Conservation (phyloP, 257 asterid genomes). For the Nemophila menziesii region DNA sequence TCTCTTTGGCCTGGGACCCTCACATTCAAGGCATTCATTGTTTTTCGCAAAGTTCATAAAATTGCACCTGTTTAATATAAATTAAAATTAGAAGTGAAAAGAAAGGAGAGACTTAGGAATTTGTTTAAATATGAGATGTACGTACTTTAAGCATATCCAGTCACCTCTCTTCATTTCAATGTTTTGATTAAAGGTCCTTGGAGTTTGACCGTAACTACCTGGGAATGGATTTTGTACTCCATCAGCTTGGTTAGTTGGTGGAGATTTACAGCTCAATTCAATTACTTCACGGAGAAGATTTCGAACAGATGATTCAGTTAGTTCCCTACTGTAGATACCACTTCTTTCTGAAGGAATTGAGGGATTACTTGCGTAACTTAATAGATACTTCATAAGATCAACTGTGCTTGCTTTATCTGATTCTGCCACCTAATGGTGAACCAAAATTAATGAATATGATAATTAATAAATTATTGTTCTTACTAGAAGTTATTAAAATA, state of each 20-base stretch:
- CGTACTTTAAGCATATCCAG: slow-evolving; percentile 89
- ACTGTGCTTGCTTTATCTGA: slow-evolving; percentile 32
- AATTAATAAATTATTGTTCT: background rate
- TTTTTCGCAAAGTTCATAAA: slow-evolving; percentile 97
- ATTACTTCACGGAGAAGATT: slow-evolving; percentile 54
- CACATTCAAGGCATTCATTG: slow-evolving; percentile 79
- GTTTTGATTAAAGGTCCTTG: slow-evolving; percentile 46
- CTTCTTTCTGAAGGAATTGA: slow-evolving; percentile 35
- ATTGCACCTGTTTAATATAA: slow-evolving; percentile 53
- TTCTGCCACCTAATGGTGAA: slow-evolving; percentile 35
- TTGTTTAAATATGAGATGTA: slow-evolving; percentile 4
- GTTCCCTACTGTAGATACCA: slow-evolving; percentile 58
- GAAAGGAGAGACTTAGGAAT: background rate
- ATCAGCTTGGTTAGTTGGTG: slow-evolving; percentile 24
- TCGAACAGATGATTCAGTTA: slow-evolving; percentile 66
- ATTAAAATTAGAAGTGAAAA: slow-evolving; percentile 1
- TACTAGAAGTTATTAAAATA: too few species aligned
- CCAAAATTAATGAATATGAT: background rate
- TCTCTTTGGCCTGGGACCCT: slow-evolving; percentile 61
- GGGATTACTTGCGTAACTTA: slow-evolving; percentile 81
- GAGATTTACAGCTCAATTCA: slow-evolving; percentile 34
- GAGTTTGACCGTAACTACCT: slow-evolving; percentile 23
- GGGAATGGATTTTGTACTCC: slow-evolving; percentile 27
- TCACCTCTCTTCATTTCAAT: slow-evolving; percentile 90
- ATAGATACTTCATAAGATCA: slow-evolving; percentile 84